These are phyloP conservation scores for Boletales sp. DNA, from an alignment of 768 basidiomycete species.

Conservation along the genomic window DNA sequence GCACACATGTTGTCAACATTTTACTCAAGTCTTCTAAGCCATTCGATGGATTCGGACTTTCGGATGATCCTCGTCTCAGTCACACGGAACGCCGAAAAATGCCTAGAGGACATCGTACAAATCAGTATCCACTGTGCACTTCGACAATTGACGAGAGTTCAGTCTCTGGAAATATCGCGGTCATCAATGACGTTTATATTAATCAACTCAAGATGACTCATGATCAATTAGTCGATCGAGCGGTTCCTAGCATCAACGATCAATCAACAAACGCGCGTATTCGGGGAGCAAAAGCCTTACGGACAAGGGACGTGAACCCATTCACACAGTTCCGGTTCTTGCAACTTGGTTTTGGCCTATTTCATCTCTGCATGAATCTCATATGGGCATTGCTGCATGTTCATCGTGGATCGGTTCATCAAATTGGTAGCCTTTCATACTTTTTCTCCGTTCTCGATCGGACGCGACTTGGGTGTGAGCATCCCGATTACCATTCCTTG, in stretches of 20 bases:
- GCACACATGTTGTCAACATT: background rate
- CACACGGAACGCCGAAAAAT: background rate
- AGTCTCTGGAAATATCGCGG: background rate
- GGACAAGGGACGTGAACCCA: background rate
- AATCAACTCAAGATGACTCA: constrained; percentile 4
- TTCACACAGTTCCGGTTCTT: background rate
- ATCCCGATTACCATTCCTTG: constrained; percentile 36
- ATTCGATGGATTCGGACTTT: background rate
- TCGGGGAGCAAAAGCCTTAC: background rate
- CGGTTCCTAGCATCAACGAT: background rate
- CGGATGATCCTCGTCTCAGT: no score
- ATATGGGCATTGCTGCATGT: constrained; percentile 3
- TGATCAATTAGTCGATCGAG: background rate
- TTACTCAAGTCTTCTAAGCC: background rate
- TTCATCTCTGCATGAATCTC: constrained; percentile 35
- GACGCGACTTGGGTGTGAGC: constrained; percentile 23
- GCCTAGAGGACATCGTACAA: background rate
- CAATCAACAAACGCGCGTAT: background rate
- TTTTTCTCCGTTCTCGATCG: constrained; percentile 21
- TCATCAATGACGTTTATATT: background rate
- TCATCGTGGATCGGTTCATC: background rate
- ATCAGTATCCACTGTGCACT: background rate
- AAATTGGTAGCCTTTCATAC: background rate
- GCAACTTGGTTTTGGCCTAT: constrained; percentile 17
- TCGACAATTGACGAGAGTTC: constrained; percentile 9